Evolutionary conservation across 192 early-diverging fungal genomes (phyloP), one percentile per base, ranked within the genome.

Genomic region (Entomortierella chlamydospora): DNA sequence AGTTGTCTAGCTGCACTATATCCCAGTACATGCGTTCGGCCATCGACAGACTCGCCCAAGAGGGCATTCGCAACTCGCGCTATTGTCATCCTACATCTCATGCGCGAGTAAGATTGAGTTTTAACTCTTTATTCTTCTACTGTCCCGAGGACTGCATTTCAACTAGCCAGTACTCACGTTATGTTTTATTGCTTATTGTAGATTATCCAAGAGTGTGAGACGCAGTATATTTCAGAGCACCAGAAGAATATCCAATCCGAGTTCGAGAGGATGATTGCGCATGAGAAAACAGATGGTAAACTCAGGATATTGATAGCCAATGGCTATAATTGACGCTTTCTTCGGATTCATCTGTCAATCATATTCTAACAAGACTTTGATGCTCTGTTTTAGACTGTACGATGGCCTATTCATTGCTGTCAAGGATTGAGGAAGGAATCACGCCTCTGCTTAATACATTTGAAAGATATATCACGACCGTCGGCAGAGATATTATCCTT

Each of bases 221-320:
- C 83, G 3, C 91, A 94, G 61, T 96, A 92, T 64, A 86, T 95
- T 30, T 76, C 90, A 2, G 87, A 83, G 10, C 91, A 96, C 74
- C 81, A 89, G 72, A 53, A 72, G 26, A 72, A 73, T 20, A 90
- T 96, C 45, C 82, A 92, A 41, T 63, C 81, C 22, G 93, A 93
- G 67, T 93, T 96, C 78, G 84, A 86, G 41, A 68, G 34, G 10
- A 94, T 96, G 91, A 70, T 96, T 25, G 72, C 79, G 10, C 62
- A 87, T 29, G 92, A 92, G 47, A 65, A 73, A 34, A 88, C 83
- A 45, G 83, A 88, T 65, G 91, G 90, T 91, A 47, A 51, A 66
- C 22, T 39, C 39, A 13, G 55, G 9, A 39, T 39, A 42, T 28
- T 11, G 26, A 18, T 5, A 17, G 8, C 28, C 33, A 2, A 25